Evolutionary conservation across 345 rosid genomes (phyloP).

Genomic region (Heritiera littoralis): DNA sequence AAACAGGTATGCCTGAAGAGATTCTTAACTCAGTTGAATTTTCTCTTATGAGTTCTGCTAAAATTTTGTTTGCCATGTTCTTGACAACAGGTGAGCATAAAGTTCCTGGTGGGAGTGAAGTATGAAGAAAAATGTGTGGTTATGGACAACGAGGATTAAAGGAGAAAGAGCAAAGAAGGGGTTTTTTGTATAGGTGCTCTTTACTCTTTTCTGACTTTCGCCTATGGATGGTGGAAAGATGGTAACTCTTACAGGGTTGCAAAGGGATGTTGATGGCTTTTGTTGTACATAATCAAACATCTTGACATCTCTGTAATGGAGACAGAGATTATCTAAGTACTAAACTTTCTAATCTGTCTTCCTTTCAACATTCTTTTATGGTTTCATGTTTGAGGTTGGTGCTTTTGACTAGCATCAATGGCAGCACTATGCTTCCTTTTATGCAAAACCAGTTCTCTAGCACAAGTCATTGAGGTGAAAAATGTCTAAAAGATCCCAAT

Average conservation of each 20-base stretch:
- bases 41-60: neutral
- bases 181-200: neutral
- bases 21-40: neutral
- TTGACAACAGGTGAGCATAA: constrained; percentile 52
- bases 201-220: neutral
- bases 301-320: neutral
- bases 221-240: neutral
- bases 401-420: too few relatives aligned
- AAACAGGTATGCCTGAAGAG: constrained; percentile 46
- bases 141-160: constrained; percentile 35
- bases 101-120: constrained; percentile 74
- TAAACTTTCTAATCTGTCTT: neutral
- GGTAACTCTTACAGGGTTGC: neutral
- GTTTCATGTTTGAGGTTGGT: neutral
- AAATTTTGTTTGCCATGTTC: neutral
- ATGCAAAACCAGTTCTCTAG: neutral
- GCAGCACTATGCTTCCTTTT: too few relatives aligned
- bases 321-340: neutral
- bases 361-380: neutral
- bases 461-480: neutral
- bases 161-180: neutral
- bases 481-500: neutral
- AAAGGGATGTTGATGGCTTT: constrained; percentile 9
- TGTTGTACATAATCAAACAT: constrained; percentile 1
- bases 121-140: constrained; percentile 56